Evolutionary conservation across 495 filamentous ascomycete species (phyloP), one percentile per base, ranked within the genome.

Genomic region (Trichoderma virens): DNA sequence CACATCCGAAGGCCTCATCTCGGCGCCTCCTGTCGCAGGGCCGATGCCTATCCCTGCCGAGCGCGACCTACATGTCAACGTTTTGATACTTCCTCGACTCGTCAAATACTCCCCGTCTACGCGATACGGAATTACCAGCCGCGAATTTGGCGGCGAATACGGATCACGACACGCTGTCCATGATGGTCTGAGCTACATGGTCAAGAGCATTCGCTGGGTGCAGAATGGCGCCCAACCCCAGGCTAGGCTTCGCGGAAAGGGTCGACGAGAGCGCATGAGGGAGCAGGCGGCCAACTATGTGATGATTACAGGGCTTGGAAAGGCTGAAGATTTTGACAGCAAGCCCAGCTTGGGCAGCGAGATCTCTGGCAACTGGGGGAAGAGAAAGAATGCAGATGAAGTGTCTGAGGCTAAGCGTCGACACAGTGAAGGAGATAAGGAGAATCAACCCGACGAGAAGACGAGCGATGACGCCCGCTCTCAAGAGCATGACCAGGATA

Each of bases 121-220:
- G 1, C 77, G 89, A 35, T 91, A 88, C 70, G 94, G 92, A 0
- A 80, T 98, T 64, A 86, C 84, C 70, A 93, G 89, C 62, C 86
- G 93, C 2, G 79, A 85, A 59, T 98, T 91, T 81, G 82, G 79
- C 8, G 80, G 77, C 7, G 75, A 77, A 3, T 69, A 79, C 32
- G 74, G 70, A 35, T 71, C 61, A 6, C 65, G 71, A 66, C 27
- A 67, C n/a, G 71, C 75, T 28, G 65, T 72, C 9, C 93, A 97
- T 68, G 91, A 96, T 65, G 94, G 94, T 1, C 83, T 95, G 78
- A 96, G 91, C 70, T 98, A 91, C 76, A 91, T 86, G 76, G 83
- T 98, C 23, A 77, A 84, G 51, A 82, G 85, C 31, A 79, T 96
- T 18, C 84, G 90, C 31, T 98, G 90, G 88, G 75, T 82, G 2